A percentile compares a stretch with the other conserved stretches of the same genome.
These are phyloP conservation scores for Lactifluus volemus DNA, from an alignment of 768 basidiomycete species.

Conservation along the genomic window DNA sequence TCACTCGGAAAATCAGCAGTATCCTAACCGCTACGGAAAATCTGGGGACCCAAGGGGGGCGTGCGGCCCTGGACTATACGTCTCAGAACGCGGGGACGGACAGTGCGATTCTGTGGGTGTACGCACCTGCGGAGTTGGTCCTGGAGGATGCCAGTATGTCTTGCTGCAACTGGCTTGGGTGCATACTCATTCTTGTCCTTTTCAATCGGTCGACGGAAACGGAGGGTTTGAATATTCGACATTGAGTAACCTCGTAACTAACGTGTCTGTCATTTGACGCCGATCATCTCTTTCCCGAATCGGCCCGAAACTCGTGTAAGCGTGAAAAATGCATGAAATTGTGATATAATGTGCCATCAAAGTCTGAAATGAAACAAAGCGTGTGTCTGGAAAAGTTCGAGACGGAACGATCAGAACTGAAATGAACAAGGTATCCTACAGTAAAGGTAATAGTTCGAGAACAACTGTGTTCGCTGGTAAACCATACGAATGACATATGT, in stretches of 20 bases:
- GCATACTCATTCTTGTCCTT: conserved; percentile 19
- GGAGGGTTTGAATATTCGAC: conserved; percentile 27
- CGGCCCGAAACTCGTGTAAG: too few relatives aligned
- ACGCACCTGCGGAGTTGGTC: conserved; percentile 67
- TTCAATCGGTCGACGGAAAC: conserved; percentile 27
- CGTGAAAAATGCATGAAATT: neutral
- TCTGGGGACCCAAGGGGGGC: conserved; percentile 78
- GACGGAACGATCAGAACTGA: neutral
- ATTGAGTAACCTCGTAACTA: neutral
- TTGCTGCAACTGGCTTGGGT: conserved; percentile 20
- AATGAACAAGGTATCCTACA: conserved; percentile 6
- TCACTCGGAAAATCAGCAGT: conserved; percentile 68
- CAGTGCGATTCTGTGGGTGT: neutral
- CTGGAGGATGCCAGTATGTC: conserved; percentile 67
- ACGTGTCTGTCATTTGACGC: too few relatives aligned
- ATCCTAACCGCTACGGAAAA: conserved; percentile 81
- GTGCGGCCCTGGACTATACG: conserved; percentile 41
- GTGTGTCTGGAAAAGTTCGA: neutral
- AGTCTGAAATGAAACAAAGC: neutral
- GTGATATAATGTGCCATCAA: neutral
- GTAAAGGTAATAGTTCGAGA: neutral
- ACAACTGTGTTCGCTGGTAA: neutral
- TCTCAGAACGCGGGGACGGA: conserved; percentile 9
- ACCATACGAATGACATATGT: neutral
- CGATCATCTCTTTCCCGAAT: too few relatives aligned